Base-by-base conservation (phyloP, 176 grass and related monocot genomes). In the Rhipidocladum racemiflorum region DNA sequence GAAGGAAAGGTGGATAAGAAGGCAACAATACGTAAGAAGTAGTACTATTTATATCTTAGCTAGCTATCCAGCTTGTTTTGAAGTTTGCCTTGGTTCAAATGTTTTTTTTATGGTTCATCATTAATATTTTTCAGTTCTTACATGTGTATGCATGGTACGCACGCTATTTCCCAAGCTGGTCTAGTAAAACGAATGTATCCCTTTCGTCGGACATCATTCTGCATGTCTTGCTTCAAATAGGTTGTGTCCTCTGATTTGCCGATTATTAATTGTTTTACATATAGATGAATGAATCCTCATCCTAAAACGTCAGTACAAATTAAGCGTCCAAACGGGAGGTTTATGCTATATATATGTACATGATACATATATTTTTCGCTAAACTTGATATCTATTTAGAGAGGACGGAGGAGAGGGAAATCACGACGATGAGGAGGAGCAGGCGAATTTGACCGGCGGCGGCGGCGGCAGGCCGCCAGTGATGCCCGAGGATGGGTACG, bases 401-500 rank as follows among this genome's bases (percentile, higher is more conserved):
- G 68, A 28, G 13, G 23, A 2, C 68, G 55, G 13, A 72, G 28
- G 40, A 72, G 27, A 59, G 54, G 40, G 17, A 32, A 24, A 42
- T 45, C 8, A 79, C n/a, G 84, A 27, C 64, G 53, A 79, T 2
- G 28, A 70, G 6, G 60, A 74, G 67, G 63, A 75, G 25, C 83
- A 56, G 49, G 24, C 25, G 5, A 29, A 30, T 30, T 36, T 0
- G 29, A 7, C 24, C 35, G 42, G 36, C 44, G 50, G 29, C 44
- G 50, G 12, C 43, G 25, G 50, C 68, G 65, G 42, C 32, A 42
- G 5, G 0, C 91, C 81, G 74, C 72, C 56, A 7, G 81, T 56
- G 55, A 81, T 93, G 87, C 91, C 91, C 0, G 81, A 91, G 53
- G 94, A 97, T 71, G 91, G 89, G 30, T 90, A 97, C 69, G 74